Evolutionary conservation across 345 rosid species (phyloP), one percentile per base, ranked within the genome.

Genomic region (Dimocarpus longan): DNA sequence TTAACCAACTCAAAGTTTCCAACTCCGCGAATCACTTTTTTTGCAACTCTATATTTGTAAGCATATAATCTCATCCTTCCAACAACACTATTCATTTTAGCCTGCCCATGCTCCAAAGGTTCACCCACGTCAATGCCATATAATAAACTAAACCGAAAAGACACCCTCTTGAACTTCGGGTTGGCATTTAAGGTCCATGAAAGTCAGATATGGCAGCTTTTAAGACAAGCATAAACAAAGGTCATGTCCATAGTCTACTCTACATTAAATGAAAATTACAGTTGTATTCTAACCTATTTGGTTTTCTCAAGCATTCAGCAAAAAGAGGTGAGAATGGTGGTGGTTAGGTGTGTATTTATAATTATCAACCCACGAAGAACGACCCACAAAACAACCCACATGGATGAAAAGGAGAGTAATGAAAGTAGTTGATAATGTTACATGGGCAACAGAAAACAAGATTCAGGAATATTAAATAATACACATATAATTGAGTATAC

Each of bases 401-500:
- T 8, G 43, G 39, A 12, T 48, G 63, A 66, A 7, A n/a, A 50
- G 8, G 44, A 32, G 8, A 19, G 21, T 7, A 26, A 66, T 11
- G 32, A 52, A 52, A 21, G n/a, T 22, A 5, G 10, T 21, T 42
- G 8, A 8, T 21, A 76, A 15, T 22, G 9, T 4, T 21, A 43
- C 8, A 6, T 32, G 39, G 16, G 43, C 62, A 12, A 11, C 24
- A 52, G 48, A 11, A 32, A 32, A 76, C 18, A 44, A 26, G 15
- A 13, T 13, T 69, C n/a, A 40, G 21, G 0, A 52, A 52, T 52
- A 15, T 62, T 42, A 32, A 11, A 64, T 24, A 11, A 66, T 68
- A 5, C 18, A 26, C n/a, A 59, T 8, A 24, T n/a, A 24, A 54
- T 44, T 15, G 46, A 66, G 81, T 64, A 43, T 79, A 93, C 99